A percentile compares a stretch with the other conserved stretches of the same genome.
These are phyloP conservation scores for Solanum pinnatisectum DNA, from an alignment of 257 asterid species.

Conservation along the genomic window DNA sequence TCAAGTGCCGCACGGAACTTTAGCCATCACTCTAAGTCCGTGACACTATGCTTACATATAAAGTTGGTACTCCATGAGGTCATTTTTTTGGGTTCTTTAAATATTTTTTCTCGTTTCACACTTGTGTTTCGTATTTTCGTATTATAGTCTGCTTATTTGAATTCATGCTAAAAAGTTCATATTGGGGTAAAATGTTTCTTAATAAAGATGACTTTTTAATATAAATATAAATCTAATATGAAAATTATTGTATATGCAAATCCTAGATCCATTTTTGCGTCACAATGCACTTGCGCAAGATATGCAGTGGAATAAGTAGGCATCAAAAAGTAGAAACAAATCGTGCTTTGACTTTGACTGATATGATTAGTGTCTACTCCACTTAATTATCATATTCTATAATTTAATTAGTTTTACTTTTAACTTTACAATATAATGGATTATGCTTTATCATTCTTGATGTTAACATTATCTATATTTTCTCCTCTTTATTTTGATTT, in stretches of 20 bases:
- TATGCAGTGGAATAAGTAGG: neutral
- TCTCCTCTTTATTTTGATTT: neutral
- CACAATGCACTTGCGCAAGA: neutral
- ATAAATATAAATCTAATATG: rapidly evolving
- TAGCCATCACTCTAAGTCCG: too few relatives aligned
- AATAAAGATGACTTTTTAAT: too few relatives aligned
- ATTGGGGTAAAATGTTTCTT: too few relatives aligned
- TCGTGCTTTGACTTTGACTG: neutral
- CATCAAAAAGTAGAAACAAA: neutral
- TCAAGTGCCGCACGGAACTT: too few relatives aligned
- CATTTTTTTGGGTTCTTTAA: neutral
- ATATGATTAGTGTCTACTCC: neutral
- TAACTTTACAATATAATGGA: neutral
- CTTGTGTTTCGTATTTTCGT: too few relatives aligned
- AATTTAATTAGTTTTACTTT: neutral
- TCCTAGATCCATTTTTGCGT: too few relatives aligned
- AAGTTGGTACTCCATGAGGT: neutral
- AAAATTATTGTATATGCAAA: too few relatives aligned
- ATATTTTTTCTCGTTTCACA: too few relatives aligned
- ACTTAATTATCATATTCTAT: neutral
- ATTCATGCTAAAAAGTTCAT: too few relatives aligned
- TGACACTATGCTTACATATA: neutral
- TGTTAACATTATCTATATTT: neutral
- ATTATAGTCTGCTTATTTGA: too few relatives aligned
- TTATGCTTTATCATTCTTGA: neutral